Percentiles rank a stretch among this genome's conserved stretches.
phyloP scores from a whole-genome alignment of 2,329 filamentous ascomycete species.

The Aspergillus phoenicis region DNA sequence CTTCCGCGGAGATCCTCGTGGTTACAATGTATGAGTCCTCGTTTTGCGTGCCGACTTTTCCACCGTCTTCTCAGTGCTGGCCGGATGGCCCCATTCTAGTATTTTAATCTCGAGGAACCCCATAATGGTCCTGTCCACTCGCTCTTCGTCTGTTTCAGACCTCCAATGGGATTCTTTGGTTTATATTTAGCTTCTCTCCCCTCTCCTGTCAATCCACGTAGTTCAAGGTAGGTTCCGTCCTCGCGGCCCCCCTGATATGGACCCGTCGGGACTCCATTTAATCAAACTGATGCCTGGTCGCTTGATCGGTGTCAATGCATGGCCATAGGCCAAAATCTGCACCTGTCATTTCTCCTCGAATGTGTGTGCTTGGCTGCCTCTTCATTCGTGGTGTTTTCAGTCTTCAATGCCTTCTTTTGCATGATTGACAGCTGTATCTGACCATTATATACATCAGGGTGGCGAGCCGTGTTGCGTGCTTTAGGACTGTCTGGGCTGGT shows the following conservation, averaged over 20 bases:
- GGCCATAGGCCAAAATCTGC: neutral
- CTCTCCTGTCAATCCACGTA: constrained; percentile 4
- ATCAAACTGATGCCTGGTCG: neutral
- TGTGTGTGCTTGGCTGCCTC: neutral
- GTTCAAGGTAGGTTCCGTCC: constrained; percentile 1
- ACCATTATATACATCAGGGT: neutral
- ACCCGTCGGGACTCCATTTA: constrained; percentile 5
- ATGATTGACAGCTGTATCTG: neutral
- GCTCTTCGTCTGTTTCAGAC: constrained; percentile 1
- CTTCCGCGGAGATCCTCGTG: constrained; percentile 18
- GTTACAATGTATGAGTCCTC: constrained; percentile 6
- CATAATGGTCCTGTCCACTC: constrained; percentile 8
- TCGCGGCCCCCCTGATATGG: neutral
- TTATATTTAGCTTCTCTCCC: constrained; percentile 9
- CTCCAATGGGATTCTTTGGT: constrained; percentile 7
- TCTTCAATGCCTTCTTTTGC: neutral
- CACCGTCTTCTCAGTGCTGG: neutral
- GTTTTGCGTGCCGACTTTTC: neutral
- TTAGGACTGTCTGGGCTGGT: neutral
- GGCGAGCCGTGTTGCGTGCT: neutral
- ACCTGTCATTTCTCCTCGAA: neutral
- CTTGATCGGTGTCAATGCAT: neutral
- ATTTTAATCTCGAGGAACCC: neutral
- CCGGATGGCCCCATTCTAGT: neutral
- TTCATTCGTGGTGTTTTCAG: neutral